A percentile compares a stretch with the other conserved stretches of the same genome.
Conservation (phyloP, 2,329 filamentous ascomycete genomes). For the Pestalotiopsis sp. region DNA sequence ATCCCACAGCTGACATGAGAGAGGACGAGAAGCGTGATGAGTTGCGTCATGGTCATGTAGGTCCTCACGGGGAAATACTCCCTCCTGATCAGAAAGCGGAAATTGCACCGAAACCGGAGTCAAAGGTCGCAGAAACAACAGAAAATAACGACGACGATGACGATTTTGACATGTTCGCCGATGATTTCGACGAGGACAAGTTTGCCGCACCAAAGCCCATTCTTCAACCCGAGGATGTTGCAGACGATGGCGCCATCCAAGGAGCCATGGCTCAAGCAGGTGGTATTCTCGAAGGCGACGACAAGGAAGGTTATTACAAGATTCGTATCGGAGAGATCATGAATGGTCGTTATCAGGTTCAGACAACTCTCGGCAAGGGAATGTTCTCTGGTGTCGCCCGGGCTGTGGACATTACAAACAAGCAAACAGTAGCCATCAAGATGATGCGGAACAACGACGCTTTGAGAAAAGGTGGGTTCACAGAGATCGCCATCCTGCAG, state of each 20-base stretch:
- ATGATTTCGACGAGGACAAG: conserved; percentile 72
- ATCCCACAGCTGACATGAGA: conserved; percentile 76
- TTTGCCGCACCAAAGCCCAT: conserved; percentile 56
- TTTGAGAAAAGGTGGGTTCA: conserved; percentile 87
- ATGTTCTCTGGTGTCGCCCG: conserved; percentile 97
- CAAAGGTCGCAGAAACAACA: conserved; percentile 47
- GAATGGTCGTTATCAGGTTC: conserved; percentile 86
- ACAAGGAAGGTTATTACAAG: conserved; percentile 95
- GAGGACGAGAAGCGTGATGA: conserved; percentile 69
- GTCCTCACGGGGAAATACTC: conserved; percentile 61
- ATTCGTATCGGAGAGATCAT: conserved; percentile 90
- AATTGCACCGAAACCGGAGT: conserved; percentile 37
- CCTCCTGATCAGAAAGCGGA: conserved; percentile 37
- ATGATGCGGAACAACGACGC: conserved; percentile 97
- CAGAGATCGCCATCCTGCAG: conserved; percentile 90
- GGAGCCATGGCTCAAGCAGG: conserved; percentile 52
- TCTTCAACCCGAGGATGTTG: conserved; percentile 38
- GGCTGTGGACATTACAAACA: conserved; percentile 76
- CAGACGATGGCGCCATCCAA: conserved; percentile 49
- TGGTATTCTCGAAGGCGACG: conserved; percentile 89
- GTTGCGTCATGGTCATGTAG: conserved; percentile 52
- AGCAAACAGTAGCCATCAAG: conserved; percentile 88
- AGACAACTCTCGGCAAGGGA: conserved; percentile 85
- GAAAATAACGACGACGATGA: conserved; percentile 60
- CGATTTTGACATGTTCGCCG: conserved; percentile 88